A percentile compares a stretch with the other conserved stretches of the same genome.
Conservation (phyloP, 164 flowering plant species). For the Buxus sempervirens region DNA sequence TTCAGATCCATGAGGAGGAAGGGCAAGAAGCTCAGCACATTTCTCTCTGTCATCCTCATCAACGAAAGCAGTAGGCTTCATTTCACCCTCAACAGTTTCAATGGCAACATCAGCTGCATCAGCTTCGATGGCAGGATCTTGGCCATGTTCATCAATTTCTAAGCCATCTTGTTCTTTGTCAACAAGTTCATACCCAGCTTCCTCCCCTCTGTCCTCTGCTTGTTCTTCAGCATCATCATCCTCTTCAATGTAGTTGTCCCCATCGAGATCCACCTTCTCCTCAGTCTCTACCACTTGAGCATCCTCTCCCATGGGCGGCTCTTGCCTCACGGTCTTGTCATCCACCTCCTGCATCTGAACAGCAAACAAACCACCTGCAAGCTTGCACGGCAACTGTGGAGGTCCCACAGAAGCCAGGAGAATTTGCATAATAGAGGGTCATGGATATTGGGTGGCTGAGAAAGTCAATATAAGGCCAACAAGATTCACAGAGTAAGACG, state of each 20-base stretch:
- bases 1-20: conserved; percentile 96
- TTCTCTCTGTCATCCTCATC: conserved; percentile 51
- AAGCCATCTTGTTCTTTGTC: conserved; percentile 43
- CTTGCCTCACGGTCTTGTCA: conserved; percentile 13
- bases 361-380: conserved; percentile 30
- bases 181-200: conserved; percentile 32
- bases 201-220: conserved; percentile 53
- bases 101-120: conserved; percentile 25
- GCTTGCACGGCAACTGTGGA: conserved; percentile 35
- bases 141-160: conserved; percentile 26
- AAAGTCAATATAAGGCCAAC: conserved; percentile 22
- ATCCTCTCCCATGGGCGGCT: conserved; percentile 52
- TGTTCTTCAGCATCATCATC: conserved; percentile 79
- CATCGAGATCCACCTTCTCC: conserved; percentile 88
- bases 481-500: conserved; percentile 26
- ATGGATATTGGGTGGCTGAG: conserved; percentile 20
- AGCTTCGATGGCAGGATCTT: conserved; percentile 34
- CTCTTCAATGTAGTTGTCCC: conserved; percentile 78
- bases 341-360: conserved; percentile 12
- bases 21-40: conserved; percentile 76
- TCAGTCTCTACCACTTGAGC: conserved; percentile 48
- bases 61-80: conserved; percentile 28
- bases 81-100: conserved; percentile 42
- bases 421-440: conserved; percentile 25
- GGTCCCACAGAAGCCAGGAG: conserved; percentile 33